A percentile compares a stretch with the other conserved stretches of the same genome.
Conservation (phyloP, 2,329 filamentous ascomycete genomes). For the Cladosporium sp. region DNA sequence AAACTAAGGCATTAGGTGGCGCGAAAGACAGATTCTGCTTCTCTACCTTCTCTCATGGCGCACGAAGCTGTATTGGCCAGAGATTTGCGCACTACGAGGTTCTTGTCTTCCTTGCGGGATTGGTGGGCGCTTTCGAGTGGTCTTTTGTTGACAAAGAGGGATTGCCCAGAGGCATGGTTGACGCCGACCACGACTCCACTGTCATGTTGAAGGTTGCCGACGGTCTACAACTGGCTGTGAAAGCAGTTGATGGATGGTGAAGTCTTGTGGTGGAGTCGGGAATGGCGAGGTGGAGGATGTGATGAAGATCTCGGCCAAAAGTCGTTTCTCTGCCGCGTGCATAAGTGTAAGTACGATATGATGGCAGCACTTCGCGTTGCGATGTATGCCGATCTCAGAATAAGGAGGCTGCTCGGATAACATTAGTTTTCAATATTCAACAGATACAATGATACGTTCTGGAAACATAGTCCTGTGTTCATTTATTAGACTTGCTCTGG, state of each 20-base stretch:
- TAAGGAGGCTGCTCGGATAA: too few relatives aligned
- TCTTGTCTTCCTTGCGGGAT: conserved; percentile 13
- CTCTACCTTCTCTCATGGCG: conserved; percentile 53
- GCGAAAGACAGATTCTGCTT: conserved; percentile 55
- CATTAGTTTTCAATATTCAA: not conserved
- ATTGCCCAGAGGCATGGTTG: not conserved
- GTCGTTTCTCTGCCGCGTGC: too few relatives aligned
- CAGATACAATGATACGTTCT: not conserved
- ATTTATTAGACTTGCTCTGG: too few relatives aligned
- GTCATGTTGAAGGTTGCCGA: conserved; percentile 17
- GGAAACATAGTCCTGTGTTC: too few relatives aligned
- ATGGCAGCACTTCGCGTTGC: too few relatives aligned
- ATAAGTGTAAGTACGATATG: too few relatives aligned
- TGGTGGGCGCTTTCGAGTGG: conserved; percentile 20
- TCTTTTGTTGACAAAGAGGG: conserved; percentile 5
- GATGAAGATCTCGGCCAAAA: not conserved
- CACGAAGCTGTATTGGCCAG: conserved; percentile 79
- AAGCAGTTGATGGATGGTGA: conserved; percentile 5
- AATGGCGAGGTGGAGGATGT: not conserved
- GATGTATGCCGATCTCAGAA: too few relatives aligned
- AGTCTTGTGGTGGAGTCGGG: not conserved
- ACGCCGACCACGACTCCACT: conserved; percentile 16
- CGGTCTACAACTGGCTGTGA: not conserved
- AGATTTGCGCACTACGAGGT: conserved; percentile 60
- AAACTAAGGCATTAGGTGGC: conserved; percentile 70